Evolutionary conservation across 768 basidiomycete species (phyloP).

Genomic region (Agaricus bisporus): DNA sequence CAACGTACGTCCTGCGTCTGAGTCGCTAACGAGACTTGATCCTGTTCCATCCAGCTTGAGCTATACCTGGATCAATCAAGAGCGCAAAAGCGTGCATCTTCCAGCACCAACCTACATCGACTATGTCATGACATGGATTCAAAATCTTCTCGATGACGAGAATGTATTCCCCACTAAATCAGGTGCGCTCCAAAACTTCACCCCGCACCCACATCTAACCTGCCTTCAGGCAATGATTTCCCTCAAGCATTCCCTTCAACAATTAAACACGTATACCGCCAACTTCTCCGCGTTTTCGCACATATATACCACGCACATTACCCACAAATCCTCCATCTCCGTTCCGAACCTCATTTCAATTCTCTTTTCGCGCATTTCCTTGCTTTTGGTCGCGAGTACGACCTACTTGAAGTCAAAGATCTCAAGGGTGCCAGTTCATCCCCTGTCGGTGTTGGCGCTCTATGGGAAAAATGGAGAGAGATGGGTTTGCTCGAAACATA

Average conservation of each 20-base stretch:
- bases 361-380: conserved; percentile 98
- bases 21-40: background rate
- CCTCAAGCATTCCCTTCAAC: conserved; percentile 84
- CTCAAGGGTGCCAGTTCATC: conserved; percentile 62
- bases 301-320: conserved; percentile 98
- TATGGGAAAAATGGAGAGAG: conserved; percentile 89
- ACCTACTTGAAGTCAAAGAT: conserved; percentile 87
- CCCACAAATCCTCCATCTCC: conserved; percentile 84
- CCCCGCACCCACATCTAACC: background rate
- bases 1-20: conserved; percentile 48
- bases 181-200: conserved; percentile 41
- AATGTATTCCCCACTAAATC: conserved; percentile 92
- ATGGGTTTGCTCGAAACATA: conserved; percentile 73
- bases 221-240: conserved; percentile 74
- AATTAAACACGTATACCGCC: conserved; percentile 92
- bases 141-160: conserved; percentile 92
- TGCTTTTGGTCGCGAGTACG: conserved; percentile 93
- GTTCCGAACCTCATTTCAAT: conserved; percentile 93
- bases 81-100: conserved; percentile 79
- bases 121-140: conserved; percentile 96
- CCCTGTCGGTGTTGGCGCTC: conserved; percentile 65
- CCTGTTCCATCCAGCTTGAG: conserved; percentile 54
- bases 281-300: conserved; percentile 94
- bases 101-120: conserved; percentile 97
- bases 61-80: conserved; percentile 93